Evolutionary conservation across 139 green algal species (phyloP).

Genomic region (Chlamydomonas sphaeroides): DNA sequence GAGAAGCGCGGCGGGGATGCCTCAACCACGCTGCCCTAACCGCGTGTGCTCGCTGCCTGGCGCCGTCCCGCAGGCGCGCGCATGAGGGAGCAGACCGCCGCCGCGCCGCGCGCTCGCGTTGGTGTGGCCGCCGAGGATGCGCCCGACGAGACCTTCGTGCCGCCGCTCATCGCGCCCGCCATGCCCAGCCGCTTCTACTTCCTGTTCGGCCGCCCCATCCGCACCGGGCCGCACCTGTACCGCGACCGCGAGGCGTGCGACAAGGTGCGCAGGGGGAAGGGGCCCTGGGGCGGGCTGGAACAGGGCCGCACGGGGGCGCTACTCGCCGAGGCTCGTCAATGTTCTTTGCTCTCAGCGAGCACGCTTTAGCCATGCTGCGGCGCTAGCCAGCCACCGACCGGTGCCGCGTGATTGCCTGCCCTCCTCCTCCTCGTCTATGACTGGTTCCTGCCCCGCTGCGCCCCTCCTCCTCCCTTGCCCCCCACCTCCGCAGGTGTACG

Average conservation of each 20-base stretch:
- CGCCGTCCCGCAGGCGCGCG: background rate
- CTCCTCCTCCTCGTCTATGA: background rate
- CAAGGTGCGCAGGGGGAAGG: background rate
- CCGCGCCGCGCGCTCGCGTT: constrained; percentile 13
- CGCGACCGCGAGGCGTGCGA: constrained; percentile 66
- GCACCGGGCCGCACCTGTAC: constrained; percentile 47
- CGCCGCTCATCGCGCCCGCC: constrained; percentile 68
- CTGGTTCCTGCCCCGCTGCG: background rate
- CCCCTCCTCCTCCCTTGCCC: background rate
- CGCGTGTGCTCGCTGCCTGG: too few relatives aligned
- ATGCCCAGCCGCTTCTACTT: constrained; percentile 89
- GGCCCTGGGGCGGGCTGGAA: too few relatives aligned
- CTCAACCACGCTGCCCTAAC: background rate
- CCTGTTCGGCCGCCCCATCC: constrained; percentile 83
- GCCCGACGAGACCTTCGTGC: constrained; percentile 50
- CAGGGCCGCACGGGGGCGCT: too few relatives aligned
- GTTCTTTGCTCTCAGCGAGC: too few relatives aligned
- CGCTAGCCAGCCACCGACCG: too few relatives aligned
- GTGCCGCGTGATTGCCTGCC: too few relatives aligned
- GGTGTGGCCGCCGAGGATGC: constrained; percentile 13
- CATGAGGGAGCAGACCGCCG: background rate
- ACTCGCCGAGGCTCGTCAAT: too few relatives aligned
- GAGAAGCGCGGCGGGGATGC: too few relatives aligned
- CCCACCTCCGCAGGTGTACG: constrained; percentile 61
- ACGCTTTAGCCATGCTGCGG: too few relatives aligned